phyloP scores from a whole-genome alignment of 2,329 filamentous ascomycete genomes.

The Capronia epimyces region DNA sequence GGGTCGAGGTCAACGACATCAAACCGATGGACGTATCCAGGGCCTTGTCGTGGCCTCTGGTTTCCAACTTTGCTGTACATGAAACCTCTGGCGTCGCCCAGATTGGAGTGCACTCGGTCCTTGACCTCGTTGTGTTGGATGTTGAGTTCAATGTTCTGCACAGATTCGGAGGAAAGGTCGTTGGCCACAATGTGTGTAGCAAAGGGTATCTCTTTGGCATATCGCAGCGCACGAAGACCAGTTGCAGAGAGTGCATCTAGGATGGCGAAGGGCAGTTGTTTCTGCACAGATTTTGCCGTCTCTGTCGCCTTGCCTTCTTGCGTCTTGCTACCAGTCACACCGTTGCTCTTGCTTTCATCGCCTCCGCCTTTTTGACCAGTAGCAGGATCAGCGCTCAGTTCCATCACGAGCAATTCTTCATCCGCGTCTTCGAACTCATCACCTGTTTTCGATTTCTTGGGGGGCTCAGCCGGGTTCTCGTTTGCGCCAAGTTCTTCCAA shows the following conservation, averaged over 20 bases:
- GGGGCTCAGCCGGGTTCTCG: not conserved
- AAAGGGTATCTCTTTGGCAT: constrained; percentile 84
- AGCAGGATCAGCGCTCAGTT: constrained; percentile 8
- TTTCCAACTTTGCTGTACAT: constrained; percentile 72
- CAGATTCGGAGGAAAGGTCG: constrained; percentile 73
- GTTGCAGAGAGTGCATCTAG: constrained; percentile 93
- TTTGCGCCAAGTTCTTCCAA: constrained; percentile 18
- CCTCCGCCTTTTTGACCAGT: constrained; percentile 12
- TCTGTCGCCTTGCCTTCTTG: not conserved
- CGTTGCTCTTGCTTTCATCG: not conserved
- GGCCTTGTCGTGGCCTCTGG: constrained; percentile 34
- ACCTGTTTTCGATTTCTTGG: constrained; percentile 12
- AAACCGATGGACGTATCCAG: constrained; percentile 54
- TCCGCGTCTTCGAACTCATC: constrained; percentile 12
- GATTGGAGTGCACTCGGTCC: constrained; percentile 64
- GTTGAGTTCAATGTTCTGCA: constrained; percentile 76
- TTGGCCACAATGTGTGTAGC: constrained; percentile 79
- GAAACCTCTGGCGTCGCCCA: constrained; percentile 78
- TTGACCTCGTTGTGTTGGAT: constrained; percentile 73
- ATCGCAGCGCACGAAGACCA: constrained; percentile 82
- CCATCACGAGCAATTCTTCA: constrained; percentile 14
- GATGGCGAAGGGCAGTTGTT: constrained; percentile 62
- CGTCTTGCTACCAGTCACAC: not conserved
- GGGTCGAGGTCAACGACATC: constrained; percentile 96
- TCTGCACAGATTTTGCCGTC: constrained; percentile 28